Evolutionary conservation across 768 basidiomycete genomes (phyloP).

Genomic region (Auriscalpium vulgare): DNA sequence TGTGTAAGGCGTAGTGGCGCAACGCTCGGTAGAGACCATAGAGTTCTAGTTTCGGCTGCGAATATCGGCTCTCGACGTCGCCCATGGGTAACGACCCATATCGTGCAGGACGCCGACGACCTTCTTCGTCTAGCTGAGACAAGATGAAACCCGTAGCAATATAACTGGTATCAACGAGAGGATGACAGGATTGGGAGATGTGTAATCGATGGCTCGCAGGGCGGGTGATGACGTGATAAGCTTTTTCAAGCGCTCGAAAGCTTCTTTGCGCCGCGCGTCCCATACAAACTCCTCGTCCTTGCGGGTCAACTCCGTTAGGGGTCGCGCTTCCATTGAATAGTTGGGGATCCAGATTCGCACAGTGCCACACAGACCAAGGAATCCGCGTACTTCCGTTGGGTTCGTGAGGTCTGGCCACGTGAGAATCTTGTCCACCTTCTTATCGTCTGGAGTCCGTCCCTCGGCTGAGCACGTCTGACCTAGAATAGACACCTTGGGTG

Average conservation of each 20-base stretch:
- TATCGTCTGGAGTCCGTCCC: constrained; percentile 23
- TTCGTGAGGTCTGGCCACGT: constrained; percentile 16
- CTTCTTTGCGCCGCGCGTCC: constrained; percentile 2
- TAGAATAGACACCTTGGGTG: constrained; percentile 22
- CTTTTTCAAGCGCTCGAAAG: constrained; percentile 11
- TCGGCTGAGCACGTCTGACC: constrained; percentile 32
- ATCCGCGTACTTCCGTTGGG: constrained; percentile 19
- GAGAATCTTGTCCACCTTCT: constrained; percentile 18
- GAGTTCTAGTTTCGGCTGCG: constrained; percentile 16
- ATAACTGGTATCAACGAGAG: constrained; percentile 15
- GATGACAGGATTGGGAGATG: not conserved
- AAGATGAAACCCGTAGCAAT: constrained; percentile 18
- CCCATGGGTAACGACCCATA: constrained; percentile 32
- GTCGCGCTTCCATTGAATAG: constrained; percentile 11
- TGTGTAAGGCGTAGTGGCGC: constrained; percentile 10
- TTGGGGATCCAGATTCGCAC: constrained; percentile 15
- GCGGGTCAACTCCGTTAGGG: constrained; percentile 14
- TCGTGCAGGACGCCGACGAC: constrained; percentile 17
- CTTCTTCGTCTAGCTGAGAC: constrained; percentile 13
- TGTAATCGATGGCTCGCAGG: constrained; percentile 8
- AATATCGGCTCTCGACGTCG: constrained; percentile 13
- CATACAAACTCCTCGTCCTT: constrained; percentile 17
- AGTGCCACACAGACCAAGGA: constrained; percentile 17
- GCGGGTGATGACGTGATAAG: not conserved
- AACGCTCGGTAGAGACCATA: constrained; percentile 13